Base-by-base conservation (phyloP, 805 yeast species). In the Suhomyces sp. region DNA sequence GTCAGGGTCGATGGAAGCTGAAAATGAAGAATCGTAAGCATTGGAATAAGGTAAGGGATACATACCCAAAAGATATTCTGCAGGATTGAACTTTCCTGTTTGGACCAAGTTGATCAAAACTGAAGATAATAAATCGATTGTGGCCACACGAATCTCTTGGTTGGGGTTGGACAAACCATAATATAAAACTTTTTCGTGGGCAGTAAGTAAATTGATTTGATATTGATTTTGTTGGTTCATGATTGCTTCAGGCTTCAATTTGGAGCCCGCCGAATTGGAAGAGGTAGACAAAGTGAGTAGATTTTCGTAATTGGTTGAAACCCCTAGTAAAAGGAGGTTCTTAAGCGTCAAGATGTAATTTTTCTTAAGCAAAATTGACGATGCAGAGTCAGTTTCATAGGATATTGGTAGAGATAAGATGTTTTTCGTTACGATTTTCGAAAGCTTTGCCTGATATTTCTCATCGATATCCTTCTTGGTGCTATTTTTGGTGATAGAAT, bases 221-320 rank as follows among this genome's bases (percentile, higher is more conserved):
- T 53, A 65, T 36, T 51, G 63, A 39, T 65, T 57, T 39, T 68
- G 73, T 33, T 56, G 68, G 6, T 50, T 30, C 71, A 67, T 65
- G 25, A 68, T 53, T 2, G 62, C 46, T 36, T 68, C 73, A 0
- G 74, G 72, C 32, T 65, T 65, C 57, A 64, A 39, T 43, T 65
- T 68, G 3, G 70, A 55, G 5, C 68, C 64, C 1, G 67, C 56
- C 0, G 64, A 50, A 3, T 64, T 43, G 1, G 70, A 59, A 6
- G 50, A 38, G 1, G 68, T 50, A 2, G 70, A 64, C 10, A 48
- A 35, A 9, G 68, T 60, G 25, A 68, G 48, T 24, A 68, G 48
- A 25, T 47, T 47, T 41, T 67, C 71, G 42, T 68, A 67, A 45
- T 65, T 56, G 5, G 71, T 46, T 11, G 62, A 43, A 2, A 58